phyloP scores from a whole-genome alignment of 257 asterid species.

The Lavandula angustifolia region DNA sequence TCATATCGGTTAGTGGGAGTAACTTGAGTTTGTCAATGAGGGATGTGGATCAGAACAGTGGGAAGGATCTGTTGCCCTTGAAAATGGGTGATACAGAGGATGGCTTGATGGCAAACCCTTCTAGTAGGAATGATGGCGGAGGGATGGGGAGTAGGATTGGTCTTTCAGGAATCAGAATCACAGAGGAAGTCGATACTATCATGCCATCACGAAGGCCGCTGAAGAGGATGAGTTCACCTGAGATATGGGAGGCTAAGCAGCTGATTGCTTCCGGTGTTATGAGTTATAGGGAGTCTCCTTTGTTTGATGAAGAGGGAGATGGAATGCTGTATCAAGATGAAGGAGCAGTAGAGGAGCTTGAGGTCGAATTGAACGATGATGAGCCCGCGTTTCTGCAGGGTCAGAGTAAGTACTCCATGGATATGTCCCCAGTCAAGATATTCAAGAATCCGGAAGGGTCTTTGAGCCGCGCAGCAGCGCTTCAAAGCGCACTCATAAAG shows the following conservation, averaged over 20 bases:
- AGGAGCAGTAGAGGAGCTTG: slow-evolving; percentile 90
- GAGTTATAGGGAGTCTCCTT: slow-evolving; percentile 64
- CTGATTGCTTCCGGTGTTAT: slow-evolving; percentile 85
- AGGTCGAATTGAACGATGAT: slow-evolving; percentile 87
- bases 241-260: slow-evolving; percentile 94
- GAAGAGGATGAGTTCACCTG: slow-evolving; percentile 95
- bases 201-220: slow-evolving; percentile 79
- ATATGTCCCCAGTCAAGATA: slow-evolving; percentile 91
- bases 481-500: slow-evolving; percentile 84
- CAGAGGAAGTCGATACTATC: slow-evolving; percentile 50
- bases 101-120: slow-evolving; percentile 53
- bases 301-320: slow-evolving; percentile 81
- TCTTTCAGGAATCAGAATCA: slow-evolving; percentile 71
- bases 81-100: slow-evolving; percentile 61
- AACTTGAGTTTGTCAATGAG: slow-evolving; percentile 88
- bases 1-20: slow-evolving; percentile 73
- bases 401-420: slow-evolving; percentile 73
- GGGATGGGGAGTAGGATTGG: slow-evolving; percentile 68
- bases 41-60: slow-evolving; percentile 92
- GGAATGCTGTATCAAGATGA: slow-evolving; percentile 88
- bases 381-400: slow-evolving; percentile 89
- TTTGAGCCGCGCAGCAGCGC: slow-evolving; percentile 96
- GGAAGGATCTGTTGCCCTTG: slow-evolving; percentile 80
- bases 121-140: slow-evolving; percentile 50
- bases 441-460: slow-evolving; percentile 96